Base-by-base conservation (phyloP, 2,329 filamentous ascomycete genomes). In the Allantophomopsis lycopodina region DNA sequence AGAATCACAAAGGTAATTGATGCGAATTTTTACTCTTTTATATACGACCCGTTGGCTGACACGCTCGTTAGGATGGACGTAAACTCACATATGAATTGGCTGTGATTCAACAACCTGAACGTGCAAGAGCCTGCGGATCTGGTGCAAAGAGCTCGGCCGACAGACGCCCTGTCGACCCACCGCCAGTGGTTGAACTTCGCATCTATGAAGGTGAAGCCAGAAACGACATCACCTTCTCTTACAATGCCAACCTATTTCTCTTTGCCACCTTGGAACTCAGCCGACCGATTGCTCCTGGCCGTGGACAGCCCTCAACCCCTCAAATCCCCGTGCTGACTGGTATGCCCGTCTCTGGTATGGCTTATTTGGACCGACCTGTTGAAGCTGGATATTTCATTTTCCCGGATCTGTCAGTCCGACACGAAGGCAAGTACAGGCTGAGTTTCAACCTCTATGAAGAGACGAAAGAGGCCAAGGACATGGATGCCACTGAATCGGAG, bases 211-310 rank as follows among this genome's bases (percentile, higher is more conserved):
- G 80, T 30, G 61, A 68, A 28, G 65, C 58, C 13, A 58, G 55
- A 45, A 66, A 66, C 41, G 82, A 87, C 44, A 75, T 87, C 53
- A 96, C 91, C 2, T 94, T 94, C 53, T 73, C 77, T 43, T 94
- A 95, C 66, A 89, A 94, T 55, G 88, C 88, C 55, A 94, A 94
- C 62, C 96, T 96, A 72, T 96, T 98, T 63, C 78, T 96, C 32
- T 96, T 86, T 53, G 85, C 88, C 38, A 95, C 87, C 5, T 70
- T 98, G 43, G 87, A 95, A 55, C 79, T 85, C 50, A 83, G 86
- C 20, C 83, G 88, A 31, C 75, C 78, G 21, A 82, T 95, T 43
- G 86, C 86, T 14, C 81, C 86, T 43, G 83, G 83, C 38, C 82
- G 87, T 48, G 76, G 84, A 35, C 75, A 77, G 50, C 71, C 69